These are phyloP conservation scores for Mimosa bimucronata DNA, from an alignment of 306 rosid genomes.

Conservation along the genomic window DNA sequence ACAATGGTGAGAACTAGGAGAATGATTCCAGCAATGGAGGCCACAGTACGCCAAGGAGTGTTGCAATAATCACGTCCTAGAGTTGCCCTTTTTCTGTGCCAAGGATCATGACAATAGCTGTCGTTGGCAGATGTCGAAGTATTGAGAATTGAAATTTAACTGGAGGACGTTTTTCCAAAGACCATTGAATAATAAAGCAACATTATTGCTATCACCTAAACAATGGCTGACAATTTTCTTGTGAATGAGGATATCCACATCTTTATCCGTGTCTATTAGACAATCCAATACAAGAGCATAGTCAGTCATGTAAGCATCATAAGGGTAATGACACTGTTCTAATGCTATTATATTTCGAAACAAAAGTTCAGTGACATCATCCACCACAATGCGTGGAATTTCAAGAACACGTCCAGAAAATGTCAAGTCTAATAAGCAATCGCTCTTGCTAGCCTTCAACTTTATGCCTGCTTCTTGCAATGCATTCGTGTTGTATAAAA, in stretches of 20 bases:
- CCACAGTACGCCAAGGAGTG: too few relatives aligned
- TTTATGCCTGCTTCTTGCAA: not conserved
- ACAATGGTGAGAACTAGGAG: too few relatives aligned
- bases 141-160: too few relatives aligned
- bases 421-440: not conserved
- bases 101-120: too few relatives aligned
- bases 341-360: not conserved
- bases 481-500: not conserved
- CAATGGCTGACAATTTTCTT: not conserved
- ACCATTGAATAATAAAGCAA: not conserved
- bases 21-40: too few relatives aligned
- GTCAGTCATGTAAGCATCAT: not conserved
- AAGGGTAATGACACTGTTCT: not conserved
- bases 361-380: not conserved
- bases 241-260: not conserved
- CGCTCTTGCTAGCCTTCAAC: not conserved
- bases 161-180: too few relatives aligned
- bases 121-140: too few relatives aligned
- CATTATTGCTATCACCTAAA: not conserved
- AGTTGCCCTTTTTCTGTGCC: too few relatives aligned
- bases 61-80: too few relatives aligned
- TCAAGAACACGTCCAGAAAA: not conserved
- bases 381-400: not conserved
- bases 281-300: not conserved
- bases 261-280: not conserved